These are phyloP conservation scores for Apiospora arundinis DNA, from an alignment of 2,329 filamentous ascomycete species.

Conservation along the genomic window DNA sequence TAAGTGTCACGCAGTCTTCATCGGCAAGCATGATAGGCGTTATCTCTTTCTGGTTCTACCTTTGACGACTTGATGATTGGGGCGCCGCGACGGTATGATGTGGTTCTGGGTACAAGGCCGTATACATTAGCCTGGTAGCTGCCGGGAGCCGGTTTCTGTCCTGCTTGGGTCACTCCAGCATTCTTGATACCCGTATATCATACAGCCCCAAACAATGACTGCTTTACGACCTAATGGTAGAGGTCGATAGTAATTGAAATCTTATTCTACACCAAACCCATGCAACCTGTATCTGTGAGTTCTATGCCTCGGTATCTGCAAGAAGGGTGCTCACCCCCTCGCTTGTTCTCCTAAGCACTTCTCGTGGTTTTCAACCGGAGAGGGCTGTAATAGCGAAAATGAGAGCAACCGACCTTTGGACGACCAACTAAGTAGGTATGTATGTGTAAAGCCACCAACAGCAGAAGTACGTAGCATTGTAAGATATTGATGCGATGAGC, in stretches of 20 bases:
- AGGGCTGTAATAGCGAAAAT: no score
- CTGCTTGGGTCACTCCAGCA: not conserved
- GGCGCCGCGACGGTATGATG: not conserved
- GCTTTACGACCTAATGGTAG: not conserved
- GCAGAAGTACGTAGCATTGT: no score
- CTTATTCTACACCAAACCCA: no score
- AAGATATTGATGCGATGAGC: not conserved
- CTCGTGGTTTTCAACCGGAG: no score
- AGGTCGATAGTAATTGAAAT: not conserved
- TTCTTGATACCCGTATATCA: not conserved
- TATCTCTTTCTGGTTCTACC: not conserved
- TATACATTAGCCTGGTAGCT: not conserved
- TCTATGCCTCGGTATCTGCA: not conserved
- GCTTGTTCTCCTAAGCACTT: not conserved
- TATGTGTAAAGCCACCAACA: no score
- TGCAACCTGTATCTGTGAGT: no score
- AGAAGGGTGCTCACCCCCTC: not conserved
- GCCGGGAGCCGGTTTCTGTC: not conserved
- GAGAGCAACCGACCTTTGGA: not conserved
- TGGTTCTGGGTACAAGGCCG: constrained; percentile 8
- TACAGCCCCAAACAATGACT: not conserved
- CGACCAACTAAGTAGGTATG: not conserved
- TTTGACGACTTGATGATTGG: not conserved
- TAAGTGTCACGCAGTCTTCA: constrained; percentile 46
- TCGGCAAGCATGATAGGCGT: constrained; percentile 3